Evolutionary conservation across 495 filamentous ascomycete genomes (phyloP), one percentile per base, ranked within the genome.

Genomic region (Penicillium roqueforti): DNA sequence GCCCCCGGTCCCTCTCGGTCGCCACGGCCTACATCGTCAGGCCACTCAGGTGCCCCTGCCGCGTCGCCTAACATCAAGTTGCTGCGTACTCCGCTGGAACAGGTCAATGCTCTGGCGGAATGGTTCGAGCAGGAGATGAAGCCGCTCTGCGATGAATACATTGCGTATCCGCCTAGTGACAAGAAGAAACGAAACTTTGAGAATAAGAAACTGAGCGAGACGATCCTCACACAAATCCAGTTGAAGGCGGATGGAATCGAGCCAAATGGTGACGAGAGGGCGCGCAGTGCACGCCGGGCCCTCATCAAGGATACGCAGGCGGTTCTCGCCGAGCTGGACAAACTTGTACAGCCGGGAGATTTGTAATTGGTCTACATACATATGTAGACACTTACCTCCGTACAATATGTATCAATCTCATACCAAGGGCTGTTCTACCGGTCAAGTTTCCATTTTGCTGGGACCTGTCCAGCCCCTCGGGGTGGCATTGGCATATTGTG

Each of bases 181-280:
- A 59, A 67, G 18, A 86, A 87, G 68, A 85, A 86, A 71, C 76
- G 83, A 37, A 82, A 83, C 18, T 87, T 88, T 37, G 87, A 92
- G 57, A 85, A 97, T 55, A 85, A 87, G 68, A 87, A 82, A 66
- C 63, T 97, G 31, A 85, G 80, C 25, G 93, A 97, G 76, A 89
- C 83, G 4, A 86, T 96, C 49, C 72, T 97, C 76, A 79, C 83
- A 46, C 88, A 96, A 65, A 79, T 92, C 6, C 57, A 96, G 53
- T 59, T 98, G 60, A 96, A 95, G 71, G 76, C 92, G 23, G 92
- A 97, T 73, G 85, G 78, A 13, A 85, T 96, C 23, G 89, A 92
- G 51, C 86, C 83, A 3, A 81, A 85, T 18, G 83, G 81, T 6
- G 80, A 92, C 58, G 75, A 69, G 18, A 81, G 80, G 8, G 80